phyloP scores from a whole-genome alignment of 108 stramenopile species.

The Nitzschia inconspicua region DNA sequence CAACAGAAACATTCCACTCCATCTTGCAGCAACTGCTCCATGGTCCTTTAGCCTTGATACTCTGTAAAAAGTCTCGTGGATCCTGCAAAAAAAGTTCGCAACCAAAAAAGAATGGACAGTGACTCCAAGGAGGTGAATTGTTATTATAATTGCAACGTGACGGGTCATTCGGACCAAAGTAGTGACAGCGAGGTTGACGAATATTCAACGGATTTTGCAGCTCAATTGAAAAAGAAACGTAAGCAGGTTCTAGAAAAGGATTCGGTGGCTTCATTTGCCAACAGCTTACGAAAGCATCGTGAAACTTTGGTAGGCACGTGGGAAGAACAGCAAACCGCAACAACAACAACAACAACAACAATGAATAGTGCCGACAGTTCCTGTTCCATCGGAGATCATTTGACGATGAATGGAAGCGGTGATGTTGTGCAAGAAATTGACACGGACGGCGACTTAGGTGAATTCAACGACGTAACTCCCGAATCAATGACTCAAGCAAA shows the following conservation, averaged over 20 bases:
- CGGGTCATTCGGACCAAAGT: too few relatives aligned
- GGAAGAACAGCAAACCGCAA: slow-evolving; percentile 1
- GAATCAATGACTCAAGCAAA: not conserved
- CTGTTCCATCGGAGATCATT: not conserved
- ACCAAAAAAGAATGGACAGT: too few relatives aligned
- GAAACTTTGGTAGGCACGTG: slow-evolving; percentile 12
- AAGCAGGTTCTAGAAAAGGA: slow-evolving; percentile 23
- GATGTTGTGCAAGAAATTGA: not conserved
- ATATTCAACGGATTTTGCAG: slow-evolving; percentile 18
- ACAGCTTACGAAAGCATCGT: slow-evolving; percentile 13
- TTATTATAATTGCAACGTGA: too few relatives aligned
- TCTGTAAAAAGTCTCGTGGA: too few relatives aligned
- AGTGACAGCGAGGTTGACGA: too few relatives aligned
- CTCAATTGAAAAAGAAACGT: slow-evolving; percentile 15
- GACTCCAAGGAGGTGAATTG: too few relatives aligned
- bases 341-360: not conserved
- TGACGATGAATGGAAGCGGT: not conserved
- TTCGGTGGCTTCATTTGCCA: slow-evolving; percentile 1
- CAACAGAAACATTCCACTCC: too few relatives aligned
- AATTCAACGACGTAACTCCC: not conserved
- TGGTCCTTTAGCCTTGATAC: too few relatives aligned
- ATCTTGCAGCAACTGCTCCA: too few relatives aligned
- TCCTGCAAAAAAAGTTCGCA: too few relatives aligned
- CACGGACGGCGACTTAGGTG: not conserved
- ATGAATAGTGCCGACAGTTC: not conserved